These are phyloP conservation scores for Krasilnikovozyma curviuscula DNA, from an alignment of 768 basidiomycete species.

Conservation along the genomic window DNA sequence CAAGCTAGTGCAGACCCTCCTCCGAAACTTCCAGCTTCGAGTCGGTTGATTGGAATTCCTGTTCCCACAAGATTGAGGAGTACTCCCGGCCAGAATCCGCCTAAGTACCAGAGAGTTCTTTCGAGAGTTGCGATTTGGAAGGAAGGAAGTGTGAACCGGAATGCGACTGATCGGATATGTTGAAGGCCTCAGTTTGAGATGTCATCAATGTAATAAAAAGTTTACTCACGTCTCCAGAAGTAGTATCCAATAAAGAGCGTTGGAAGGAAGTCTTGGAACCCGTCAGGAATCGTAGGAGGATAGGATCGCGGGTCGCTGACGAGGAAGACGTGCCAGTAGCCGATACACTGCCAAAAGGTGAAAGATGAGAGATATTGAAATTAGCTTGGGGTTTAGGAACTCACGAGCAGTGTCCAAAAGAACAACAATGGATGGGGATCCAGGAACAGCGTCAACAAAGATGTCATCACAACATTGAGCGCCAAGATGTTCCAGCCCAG, in stretches of 20 bases:
- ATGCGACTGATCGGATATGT: conserved; percentile 30
- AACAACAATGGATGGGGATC: conserved; percentile 51
- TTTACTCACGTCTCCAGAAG: conserved; percentile 41
- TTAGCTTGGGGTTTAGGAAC: neutral
- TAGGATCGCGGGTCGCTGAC: conserved; percentile 52
- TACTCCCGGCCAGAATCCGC: conserved; percentile 58
- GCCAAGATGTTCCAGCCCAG: conserved; percentile 48
- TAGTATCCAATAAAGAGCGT: conserved; percentile 55
- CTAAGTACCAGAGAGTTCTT: conserved; percentile 50
- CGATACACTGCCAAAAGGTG: conserved; percentile 15
- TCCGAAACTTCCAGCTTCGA: conserved; percentile 48
- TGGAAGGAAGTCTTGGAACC: conserved; percentile 59
- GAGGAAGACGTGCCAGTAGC: conserved; percentile 65
- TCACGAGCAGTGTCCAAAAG: conserved; percentile 37
- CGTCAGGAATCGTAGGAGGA: conserved; percentile 51
- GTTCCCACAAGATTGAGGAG: conserved; percentile 52
- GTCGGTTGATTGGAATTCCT: conserved; percentile 54
- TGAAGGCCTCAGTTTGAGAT: neutral
- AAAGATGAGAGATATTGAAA: conserved; percentile 2
- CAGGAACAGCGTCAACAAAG: conserved; percentile 48
- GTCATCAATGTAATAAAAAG: neutral
- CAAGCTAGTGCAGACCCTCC: conserved; percentile 49
- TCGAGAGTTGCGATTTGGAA: conserved; percentile 54
- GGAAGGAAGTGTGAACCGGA: conserved; percentile 51
- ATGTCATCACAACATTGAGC: conserved; percentile 50